These are phyloP conservation scores for Kregervanrija delftensis DNA, from an alignment of 805 yeast genomes.

Conservation along the genomic window DNA sequence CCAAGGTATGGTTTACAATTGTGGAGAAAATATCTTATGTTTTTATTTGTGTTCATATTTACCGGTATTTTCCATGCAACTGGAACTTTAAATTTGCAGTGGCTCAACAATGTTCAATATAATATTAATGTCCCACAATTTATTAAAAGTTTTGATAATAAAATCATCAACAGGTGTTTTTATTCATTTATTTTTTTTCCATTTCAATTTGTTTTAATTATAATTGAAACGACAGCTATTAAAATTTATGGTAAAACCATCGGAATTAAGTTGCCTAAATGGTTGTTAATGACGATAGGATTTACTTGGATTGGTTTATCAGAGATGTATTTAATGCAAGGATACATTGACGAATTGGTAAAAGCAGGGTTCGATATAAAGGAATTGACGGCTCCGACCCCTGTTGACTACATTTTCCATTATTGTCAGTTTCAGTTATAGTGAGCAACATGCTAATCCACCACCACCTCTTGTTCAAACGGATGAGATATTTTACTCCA, in stretches of 20 bases:
- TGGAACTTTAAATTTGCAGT: conserved; percentile 9
- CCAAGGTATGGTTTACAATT: not conserved
- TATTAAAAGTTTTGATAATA: not conserved
- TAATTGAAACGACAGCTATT: conserved; percentile 5
- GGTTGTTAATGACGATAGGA: conserved; percentile 6
- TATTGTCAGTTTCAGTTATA: too few species aligned
- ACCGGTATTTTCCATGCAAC: conserved; percentile 13
- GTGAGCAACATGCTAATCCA: too few species aligned
- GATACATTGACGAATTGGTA: conserved; percentile 12
- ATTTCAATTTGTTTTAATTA: conserved; percentile 9
- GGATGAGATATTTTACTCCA: too few species aligned
- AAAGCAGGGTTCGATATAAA: conserved; percentile 12
- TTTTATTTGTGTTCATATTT: conserved; percentile 8
- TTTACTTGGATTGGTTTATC: conserved; percentile 9
- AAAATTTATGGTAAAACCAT: not conserved
- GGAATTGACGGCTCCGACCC: conserved; percentile 2
- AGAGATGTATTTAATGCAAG: conserved; percentile 7
- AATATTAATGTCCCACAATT: conserved; percentile 10
- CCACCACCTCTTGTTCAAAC: too few species aligned
- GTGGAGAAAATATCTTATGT: conserved; percentile 1
- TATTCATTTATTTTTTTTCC: conserved; percentile 15
- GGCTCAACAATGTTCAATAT: conserved; percentile 7
- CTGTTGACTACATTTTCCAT: not conserved
- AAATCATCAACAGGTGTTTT: conserved; percentile 8
- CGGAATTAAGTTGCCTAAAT: conserved; percentile 1